A percentile compares a stretch with the other conserved stretches of the same genome.
Evolutionary conservation across 2,329 filamentous ascomycete species (phyloP).

Genomic region (Calonectria naviculata): DNA sequence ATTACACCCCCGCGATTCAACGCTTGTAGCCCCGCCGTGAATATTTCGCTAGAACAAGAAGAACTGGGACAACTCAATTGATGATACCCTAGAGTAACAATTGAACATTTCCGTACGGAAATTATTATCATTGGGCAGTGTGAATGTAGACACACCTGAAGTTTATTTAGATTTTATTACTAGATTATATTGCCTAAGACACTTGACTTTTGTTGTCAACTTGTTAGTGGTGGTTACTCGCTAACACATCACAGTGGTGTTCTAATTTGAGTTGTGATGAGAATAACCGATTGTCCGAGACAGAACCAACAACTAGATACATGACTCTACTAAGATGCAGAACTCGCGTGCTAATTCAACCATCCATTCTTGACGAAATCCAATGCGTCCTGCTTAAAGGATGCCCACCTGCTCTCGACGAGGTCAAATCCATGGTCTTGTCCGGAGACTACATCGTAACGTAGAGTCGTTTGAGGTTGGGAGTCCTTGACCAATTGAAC

Average conservation of each 20-base stretch:
- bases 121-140: too few relatives aligned
- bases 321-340: too few relatives aligned
- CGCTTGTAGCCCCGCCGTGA: too few relatives aligned
- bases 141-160: too few relatives aligned
- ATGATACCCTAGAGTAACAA: neutral
- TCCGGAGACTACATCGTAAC: constrained; percentile 27
- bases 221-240: too few relatives aligned
- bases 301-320: neutral
- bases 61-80: neutral
- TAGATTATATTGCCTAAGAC: too few relatives aligned
- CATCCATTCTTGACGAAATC: constrained; percentile 30
- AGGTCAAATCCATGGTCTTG: constrained; percentile 39
- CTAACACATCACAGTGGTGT: too few relatives aligned
- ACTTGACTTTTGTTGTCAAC: too few relatives aligned
- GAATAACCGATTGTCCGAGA: too few relatives aligned
- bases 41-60: neutral
- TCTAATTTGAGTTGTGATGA: too few relatives aligned
- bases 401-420: constrained; percentile 27
- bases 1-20: too few relatives aligned
- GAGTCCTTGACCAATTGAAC: constrained; percentile 11
- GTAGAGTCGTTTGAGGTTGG: constrained; percentile 14
- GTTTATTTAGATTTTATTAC: too few relatives aligned
- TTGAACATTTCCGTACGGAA: neutral
- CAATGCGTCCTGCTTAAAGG: constrained; percentile 24
- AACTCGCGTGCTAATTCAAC: constrained; percentile 5